phyloP scores from a whole-genome alignment of 1,284 basidiomycete genomes.

The Cystobasidium pallidum region DNA sequence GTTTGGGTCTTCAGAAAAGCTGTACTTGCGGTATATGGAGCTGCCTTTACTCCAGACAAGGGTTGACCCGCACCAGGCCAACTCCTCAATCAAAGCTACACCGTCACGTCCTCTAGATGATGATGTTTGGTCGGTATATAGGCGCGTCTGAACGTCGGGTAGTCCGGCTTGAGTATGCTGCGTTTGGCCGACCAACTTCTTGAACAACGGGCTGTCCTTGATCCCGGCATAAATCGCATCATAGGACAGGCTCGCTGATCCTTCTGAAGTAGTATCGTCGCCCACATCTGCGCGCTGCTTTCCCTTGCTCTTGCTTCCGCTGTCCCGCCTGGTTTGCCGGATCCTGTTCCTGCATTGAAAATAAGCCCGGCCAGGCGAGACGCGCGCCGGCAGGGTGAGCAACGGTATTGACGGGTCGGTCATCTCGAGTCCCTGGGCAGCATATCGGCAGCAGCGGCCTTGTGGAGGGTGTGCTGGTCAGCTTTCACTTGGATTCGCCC shows the following conservation, averaged over 20 bases:
- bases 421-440: neutral
- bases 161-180: neutral
- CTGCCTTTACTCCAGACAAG: constrained; percentile 45
- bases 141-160: neutral
- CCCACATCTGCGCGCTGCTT: constrained; percentile 15
- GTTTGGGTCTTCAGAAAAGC: constrained; percentile 33
- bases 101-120: neutral
- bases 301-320: constrained; percentile 31
- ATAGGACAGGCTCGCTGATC: neutral
- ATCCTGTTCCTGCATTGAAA: constrained; percentile 17
- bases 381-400: constrained; percentile 12
- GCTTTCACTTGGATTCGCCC: neutral
- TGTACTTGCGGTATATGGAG: constrained; percentile 33
- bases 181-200: neutral
- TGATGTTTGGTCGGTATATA: neutral
- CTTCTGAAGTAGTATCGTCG: neutral
- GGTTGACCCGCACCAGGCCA: constrained; percentile 40
- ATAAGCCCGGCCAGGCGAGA: constrained; percentile 35
- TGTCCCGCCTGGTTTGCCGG: neutral
- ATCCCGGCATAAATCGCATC: constrained; percentile 9
- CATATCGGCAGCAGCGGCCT: neutral
- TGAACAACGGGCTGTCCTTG: constrained; percentile 6
- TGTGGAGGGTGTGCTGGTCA: neutral
- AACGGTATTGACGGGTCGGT: constrained; percentile 11
- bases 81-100: constrained; percentile 32